Conservation (phyloP, 108 stramenopile genomes). For the Cyclostephanos invisitatus region DNA sequence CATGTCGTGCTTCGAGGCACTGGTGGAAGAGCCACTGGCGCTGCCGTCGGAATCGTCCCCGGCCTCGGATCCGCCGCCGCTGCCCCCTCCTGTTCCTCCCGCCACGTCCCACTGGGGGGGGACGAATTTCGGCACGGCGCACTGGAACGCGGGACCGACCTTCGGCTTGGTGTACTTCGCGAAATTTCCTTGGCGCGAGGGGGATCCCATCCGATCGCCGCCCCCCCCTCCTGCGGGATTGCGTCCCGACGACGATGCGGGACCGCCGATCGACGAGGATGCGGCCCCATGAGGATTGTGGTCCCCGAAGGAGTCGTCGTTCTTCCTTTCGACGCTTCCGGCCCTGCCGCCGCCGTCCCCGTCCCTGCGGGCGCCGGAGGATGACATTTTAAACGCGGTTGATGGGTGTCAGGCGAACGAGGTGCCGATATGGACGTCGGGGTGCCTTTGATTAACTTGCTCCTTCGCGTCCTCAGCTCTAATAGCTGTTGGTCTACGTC, state of each 20-base stretch:
- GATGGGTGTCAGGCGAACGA: too few relatives aligned
- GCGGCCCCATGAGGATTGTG: not conserved
- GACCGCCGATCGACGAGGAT: not conserved
- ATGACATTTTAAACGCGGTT: not conserved
- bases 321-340: not conserved
- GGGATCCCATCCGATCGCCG: constrained; percentile 1
- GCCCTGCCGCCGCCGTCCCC: not conserved
- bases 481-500: too few relatives aligned
- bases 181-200: constrained; percentile 37
- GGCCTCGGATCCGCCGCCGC: constrained; percentile 5
- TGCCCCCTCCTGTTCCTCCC: not conserved
- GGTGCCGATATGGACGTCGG: not conserved
- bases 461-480: not conserved
- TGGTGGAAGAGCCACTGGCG: constrained; percentile 1
- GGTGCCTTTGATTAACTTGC: not conserved
- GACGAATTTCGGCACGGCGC: constrained; percentile 33
- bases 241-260: not conserved
- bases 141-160: constrained; percentile 39
- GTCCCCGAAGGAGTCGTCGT: not conserved
- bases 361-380: not conserved
- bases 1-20: constrained; percentile 6
- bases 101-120: constrained; percentile 1
- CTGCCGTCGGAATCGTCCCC: not conserved
- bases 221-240: not conserved
- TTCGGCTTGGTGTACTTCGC: constrained; percentile 50